phyloP scores from a whole-genome alignment of 768 basidiomycete species.

The Calvatia gigantea region DNA sequence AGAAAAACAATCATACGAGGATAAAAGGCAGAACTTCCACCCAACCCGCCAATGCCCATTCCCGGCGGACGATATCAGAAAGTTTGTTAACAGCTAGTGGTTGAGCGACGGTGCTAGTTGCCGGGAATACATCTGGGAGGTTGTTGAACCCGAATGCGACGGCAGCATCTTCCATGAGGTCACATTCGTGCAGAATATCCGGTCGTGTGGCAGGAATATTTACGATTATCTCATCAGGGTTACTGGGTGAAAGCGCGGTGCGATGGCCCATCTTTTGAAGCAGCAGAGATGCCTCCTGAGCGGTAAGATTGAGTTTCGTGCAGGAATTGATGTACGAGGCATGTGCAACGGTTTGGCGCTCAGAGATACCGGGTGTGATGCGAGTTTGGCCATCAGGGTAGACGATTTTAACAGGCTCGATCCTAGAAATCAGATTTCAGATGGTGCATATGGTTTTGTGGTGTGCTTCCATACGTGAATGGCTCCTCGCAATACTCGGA shows the following conservation, averaged over 20 bases:
- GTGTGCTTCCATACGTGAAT: constrained; percentile 66
- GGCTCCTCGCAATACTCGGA: constrained; percentile 92
- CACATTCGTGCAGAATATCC: constrained; percentile 97
- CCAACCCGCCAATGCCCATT: constrained; percentile 97
- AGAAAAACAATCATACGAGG: constrained; percentile 47
- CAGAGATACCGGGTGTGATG: constrained; percentile 80
- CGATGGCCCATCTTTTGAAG: constrained; percentile 82
- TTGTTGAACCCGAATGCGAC: constrained; percentile 99
- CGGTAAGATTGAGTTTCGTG: constrained; percentile 74
- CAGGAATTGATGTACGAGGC: constrained; percentile 95
- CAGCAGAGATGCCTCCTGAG: constrained; percentile 64
- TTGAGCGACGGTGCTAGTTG: constrained; percentile 92
- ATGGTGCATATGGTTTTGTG: neutral
- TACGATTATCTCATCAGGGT: constrained; percentile 69
- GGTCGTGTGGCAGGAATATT: constrained; percentile 92
- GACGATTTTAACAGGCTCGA: constrained; percentile 89
- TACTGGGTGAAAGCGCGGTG: constrained; percentile 46
- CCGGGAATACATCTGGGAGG: constrained; percentile 86
- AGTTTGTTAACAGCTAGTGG: constrained; percentile 87
- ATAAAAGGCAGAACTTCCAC: constrained; percentile 93
- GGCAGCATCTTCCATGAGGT: constrained; percentile 97
- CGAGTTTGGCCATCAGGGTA: constrained; percentile 71
- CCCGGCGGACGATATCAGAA: constrained; percentile 80
- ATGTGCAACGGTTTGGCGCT: constrained; percentile 67
- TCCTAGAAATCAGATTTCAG: constrained; percentile 39